Percentiles rank a stretch among this genome's conserved stretches.
These are phyloP conservation scores for Aspergillus haitiensis DNA, from an alignment of 495 filamentous ascomycete species.

Conservation along the genomic window DNA sequence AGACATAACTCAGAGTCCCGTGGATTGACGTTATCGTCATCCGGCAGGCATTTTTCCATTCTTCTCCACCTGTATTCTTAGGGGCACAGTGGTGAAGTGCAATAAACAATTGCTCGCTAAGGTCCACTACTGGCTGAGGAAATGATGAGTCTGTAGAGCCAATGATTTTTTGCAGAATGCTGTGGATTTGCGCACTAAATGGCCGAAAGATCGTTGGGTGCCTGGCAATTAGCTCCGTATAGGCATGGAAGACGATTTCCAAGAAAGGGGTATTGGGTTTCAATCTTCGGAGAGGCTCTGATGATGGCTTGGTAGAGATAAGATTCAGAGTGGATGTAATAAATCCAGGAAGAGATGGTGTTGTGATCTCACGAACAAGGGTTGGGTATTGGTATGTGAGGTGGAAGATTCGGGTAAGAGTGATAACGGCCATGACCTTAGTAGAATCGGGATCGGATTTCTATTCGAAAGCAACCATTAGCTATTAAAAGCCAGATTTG, in stretches of 20 bases:
- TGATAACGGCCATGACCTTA: constrained; percentile 71
- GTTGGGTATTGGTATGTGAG: constrained; percentile 78
- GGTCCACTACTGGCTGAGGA: constrained; percentile 49
- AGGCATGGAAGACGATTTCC: constrained; percentile 62
- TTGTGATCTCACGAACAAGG: constrained; percentile 82
- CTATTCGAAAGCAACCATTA: constrained; percentile 36
- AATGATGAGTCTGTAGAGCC: constrained; percentile 35
- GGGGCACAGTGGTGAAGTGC: constrained; percentile 72
- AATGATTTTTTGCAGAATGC: constrained; percentile 53
- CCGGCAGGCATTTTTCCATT: constrained; percentile 68
- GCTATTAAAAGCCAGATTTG: constrained; percentile 16
- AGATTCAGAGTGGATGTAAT: constrained; percentile 70
- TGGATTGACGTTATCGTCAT: constrained; percentile 61
- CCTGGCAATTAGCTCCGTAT: constrained; percentile 67
- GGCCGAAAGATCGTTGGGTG: constrained; percentile 80
- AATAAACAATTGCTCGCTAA: constrained; percentile 60
- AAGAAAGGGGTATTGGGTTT: constrained; percentile 49
- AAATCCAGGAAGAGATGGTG: constrained; percentile 74
- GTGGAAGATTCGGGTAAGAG: constrained; percentile 77
- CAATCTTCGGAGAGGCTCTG: constrained; percentile 44
- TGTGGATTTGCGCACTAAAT: constrained; percentile 64
- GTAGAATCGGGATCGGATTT: constrained; percentile 70
- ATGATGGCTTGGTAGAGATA: constrained; percentile 48
- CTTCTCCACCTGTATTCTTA: constrained; percentile 67
- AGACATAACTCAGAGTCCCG: constrained; percentile 67